Base-by-base conservation (phyloP, 108 stramenopile species). In the Stephanodiscus triporus region DNA sequence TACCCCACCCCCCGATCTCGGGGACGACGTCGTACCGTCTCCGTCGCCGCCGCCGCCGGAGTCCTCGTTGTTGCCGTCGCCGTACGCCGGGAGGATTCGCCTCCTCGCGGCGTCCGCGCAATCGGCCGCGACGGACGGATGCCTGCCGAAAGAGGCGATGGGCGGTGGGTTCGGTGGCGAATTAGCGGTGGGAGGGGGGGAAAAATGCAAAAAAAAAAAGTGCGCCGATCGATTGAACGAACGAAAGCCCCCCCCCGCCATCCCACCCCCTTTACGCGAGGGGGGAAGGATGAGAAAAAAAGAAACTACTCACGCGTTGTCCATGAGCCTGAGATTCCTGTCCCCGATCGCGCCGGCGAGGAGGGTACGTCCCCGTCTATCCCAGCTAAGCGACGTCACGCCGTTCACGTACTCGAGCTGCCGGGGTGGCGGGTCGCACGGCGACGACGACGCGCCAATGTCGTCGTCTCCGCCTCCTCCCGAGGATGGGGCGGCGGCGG, bases 381-480 rank as follows among this genome's bases (percentile, higher is more conserved):
- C 82, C 91, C 91, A 95, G 9, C 85, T 83, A 9, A 91, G 30
- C 51, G 85, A 88, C 17, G 88, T 89, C 2, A 90, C 78, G 10
- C 93, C 93, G 43, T 77, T 82, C 16, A 53, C 13, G 37, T 72
- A 72, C 11, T 43, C 13, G 7, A 63, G 36, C 51, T 73, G 65
- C 23, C 23, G n/a, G n/a, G n/a, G n/a, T n/a, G n/a, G n/a, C n/a
- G n/a, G n/a, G n/a, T n/a, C n/a, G n/a, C n/a, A n/a, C n/a, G n/a
- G n/a, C n/a, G 38, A 22, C 24, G 23, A 56, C 24, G 58, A 20
- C n/a, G n/a, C n/a, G n/a, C n/a, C n/a, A n/a, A n/a, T n/a, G 34
- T n/a, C 13, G 27, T 59, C 34, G 55, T 34, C 32, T 20, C 40
- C 56, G 7, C 49, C 32, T 29, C 20, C 22, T 0, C 22, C 14